Evolutionary conservation across 2,329 filamentous ascomycete species (phyloP), one percentile per base, ranked within the genome.

Genomic region (Uncinocarpus reesii): DNA sequence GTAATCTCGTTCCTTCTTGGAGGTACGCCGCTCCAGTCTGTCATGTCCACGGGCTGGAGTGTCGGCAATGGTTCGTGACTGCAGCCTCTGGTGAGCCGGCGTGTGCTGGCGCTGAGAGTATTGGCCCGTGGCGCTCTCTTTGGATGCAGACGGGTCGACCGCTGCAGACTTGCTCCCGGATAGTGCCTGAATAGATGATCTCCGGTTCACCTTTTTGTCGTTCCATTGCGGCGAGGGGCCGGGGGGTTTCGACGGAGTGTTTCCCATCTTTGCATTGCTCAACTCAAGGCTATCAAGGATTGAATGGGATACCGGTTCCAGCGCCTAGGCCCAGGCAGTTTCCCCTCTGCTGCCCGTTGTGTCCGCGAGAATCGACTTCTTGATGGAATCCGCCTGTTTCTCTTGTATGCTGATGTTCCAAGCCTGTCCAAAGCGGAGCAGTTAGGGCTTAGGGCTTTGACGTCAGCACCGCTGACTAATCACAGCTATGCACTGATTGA

Each of bases 211-310:
- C 50, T 62, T 68, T 48, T 59, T 65, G 36, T 71, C 67, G 50
- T 55, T 52, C 21, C 57, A 28, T 28, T 40, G 29, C 60, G 55
- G 34, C 52, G 56, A 47, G 56, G 47, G 38, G 23, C 55, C 56
- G 46, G 64, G 63, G 52, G 63, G 57, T 57, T 71, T 72, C 54
- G 68, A 72, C 58, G 69, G 66, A 60, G 65, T 69, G 60, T 72
- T 72, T 56, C 71, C 71, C 71, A 73, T 73, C 54, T 59, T 60
- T 34, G 38, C 45, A 36, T 44, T 28, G 37, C 41, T 32, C 26
- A 29, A 20, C 28, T n/a, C 32, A 37, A 43, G 38, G 6, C 24
- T 24, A 38, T 36, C n/a, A 38, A 11, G 13, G n/a, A n/a, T n/a
- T n/a, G n/a, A n/a, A n/a, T n/a, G n/a, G n/a, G n/a, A n/a, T n/a